Conservation (phyloP, 805 yeast species). For the Hanseniaspora occidentalis region DNA sequence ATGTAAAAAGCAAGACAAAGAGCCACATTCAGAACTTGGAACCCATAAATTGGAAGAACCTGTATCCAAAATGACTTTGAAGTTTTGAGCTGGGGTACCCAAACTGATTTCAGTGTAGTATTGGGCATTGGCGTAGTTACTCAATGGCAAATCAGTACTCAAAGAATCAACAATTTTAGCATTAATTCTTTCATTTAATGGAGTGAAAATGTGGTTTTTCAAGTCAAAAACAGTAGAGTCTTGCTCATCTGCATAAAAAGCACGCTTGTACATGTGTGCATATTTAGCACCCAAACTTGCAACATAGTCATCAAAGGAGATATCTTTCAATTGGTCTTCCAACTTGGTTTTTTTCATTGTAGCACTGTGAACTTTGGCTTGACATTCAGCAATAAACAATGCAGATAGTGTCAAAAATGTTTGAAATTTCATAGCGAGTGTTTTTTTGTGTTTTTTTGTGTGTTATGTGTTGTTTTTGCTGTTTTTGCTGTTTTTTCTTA, state of each 20-base stretch:
- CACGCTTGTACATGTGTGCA: conserved; percentile 34
- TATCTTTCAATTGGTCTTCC: conserved; percentile 42
- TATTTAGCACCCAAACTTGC: conserved; percentile 51
- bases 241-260: conserved; percentile 28
- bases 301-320: conserved; percentile 40
- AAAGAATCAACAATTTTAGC: not conserved
- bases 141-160: conserved; percentile 70
- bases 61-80: conserved; percentile 91
- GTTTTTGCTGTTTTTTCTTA: no score
- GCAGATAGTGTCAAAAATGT: conserved; percentile 20
- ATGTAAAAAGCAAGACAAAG: conserved; percentile 93
- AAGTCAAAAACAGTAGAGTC: conserved; percentile 12
- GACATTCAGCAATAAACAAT: conserved; percentile 19
- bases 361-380: conserved; percentile 42
- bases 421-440: conserved; percentile 15
- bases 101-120: conserved; percentile 82
- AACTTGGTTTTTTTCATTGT: conserved; percentile 47
- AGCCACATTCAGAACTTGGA: conserved; percentile 77
- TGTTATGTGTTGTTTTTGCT: conserved; percentile 1
- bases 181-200: conserved; percentile 12
- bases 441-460: conserved; percentile 3
- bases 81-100: conserved; percentile 89
- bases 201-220: conserved; percentile 13
- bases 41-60: conserved; percentile 98
- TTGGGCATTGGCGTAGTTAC: conserved; percentile 92